A percentile compares a stretch with the other conserved stretches of the same genome.
Evolutionary conservation across 768 basidiomycete genomes (phyloP).

Genomic region (Exidia glandulosa): DNA sequence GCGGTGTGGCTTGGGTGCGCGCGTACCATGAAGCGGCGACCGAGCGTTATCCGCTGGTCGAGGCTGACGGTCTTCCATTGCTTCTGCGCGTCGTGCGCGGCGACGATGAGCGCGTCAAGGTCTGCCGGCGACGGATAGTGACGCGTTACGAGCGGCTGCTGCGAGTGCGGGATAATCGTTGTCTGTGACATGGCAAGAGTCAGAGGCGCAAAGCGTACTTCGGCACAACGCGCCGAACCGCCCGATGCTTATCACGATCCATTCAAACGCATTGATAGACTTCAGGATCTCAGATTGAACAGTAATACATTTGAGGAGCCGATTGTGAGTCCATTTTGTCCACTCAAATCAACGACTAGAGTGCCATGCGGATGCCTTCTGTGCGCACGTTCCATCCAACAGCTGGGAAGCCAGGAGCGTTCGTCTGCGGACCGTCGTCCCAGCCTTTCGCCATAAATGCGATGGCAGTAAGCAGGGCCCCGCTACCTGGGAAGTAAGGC

Average conservation of each 20-base stretch:
- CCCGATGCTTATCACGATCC: too few relatives aligned
- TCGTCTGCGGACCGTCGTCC: conserved; percentile 26
- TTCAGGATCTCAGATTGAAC: too few relatives aligned
- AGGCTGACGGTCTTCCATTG: conserved; percentile 53
- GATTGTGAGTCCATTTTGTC: too few relatives aligned
- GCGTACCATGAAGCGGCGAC: conserved; percentile 60
- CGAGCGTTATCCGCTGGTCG: conserved; percentile 55
- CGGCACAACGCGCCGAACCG: too few relatives aligned
- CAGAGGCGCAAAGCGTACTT: too few relatives aligned
- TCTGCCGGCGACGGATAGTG: conserved; percentile 50
- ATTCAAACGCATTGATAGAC: too few relatives aligned
- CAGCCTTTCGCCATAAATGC: conserved; percentile 53
- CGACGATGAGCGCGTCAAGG: conserved; percentile 47
- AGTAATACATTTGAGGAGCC: too few relatives aligned
- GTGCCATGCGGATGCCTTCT: conserved; percentile 25
- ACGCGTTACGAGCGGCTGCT: conserved; percentile 55
- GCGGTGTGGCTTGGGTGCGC: conserved; percentile 25
- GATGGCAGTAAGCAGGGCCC: conserved; percentile 37
- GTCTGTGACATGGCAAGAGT: conserved; percentile 47
- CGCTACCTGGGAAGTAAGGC: conserved; percentile 50
- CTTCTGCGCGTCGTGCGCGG: conserved; percentile 58
- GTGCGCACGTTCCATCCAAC: conserved; percentile 27
- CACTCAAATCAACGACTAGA: too few relatives aligned
- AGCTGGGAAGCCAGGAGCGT: conserved; percentile 31
- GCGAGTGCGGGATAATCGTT: conserved; percentile 75